Evolutionary conservation across 441 rosid species (phyloP), one percentile per base, ranked within the genome.

Genomic region (Populus hybrid): DNA sequence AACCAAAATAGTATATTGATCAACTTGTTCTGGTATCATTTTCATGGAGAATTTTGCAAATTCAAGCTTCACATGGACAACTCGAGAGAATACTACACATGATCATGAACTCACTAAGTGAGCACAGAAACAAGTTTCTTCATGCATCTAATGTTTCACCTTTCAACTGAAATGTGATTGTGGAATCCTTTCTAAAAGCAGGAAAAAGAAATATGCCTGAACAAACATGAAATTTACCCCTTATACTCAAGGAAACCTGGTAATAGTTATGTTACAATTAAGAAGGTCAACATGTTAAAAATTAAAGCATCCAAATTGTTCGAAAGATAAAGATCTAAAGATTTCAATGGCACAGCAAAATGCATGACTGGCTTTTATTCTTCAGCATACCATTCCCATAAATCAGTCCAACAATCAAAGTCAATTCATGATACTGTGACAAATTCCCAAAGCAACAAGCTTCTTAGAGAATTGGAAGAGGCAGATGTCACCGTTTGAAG

Each of bases 71-170:
- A 53, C n/a, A 53, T 53, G 61, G 61, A 53, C 61, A 32, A 2
- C 1, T 3, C 20, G 10, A 67, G 70, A 67, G 35, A 67, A 20
- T 67, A 6, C 38, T 12, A 3, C 70, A 24, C 20, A 3, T 30
- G 12, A 30, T 67, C 20, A 26, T 30, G 10, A 67, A 67, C 40
- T 40, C 32, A 8, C 14, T 18, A 16, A 12, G 18, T 18, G 34
- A 70, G 26, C 14, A 38, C 30, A 71, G n/a, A 72, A 53, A 9
- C 34, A 53, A 32, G 38, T 72, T 72, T 72, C 66, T 72, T 20
- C 59, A 40, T 40, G 59, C 46, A 40, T 10, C 8, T 14, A 42
- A 40, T 24, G 34, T 14, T 71, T 50, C 65, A 26, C 2, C 57
- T 23, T 7, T 66, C 26, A 59, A n/a, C 61, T 70, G 73, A 71